These are phyloP conservation scores for Ampelomyces quisqualis DNA, from an alignment of 2,329 filamentous ascomycete genomes.

Conservation along the genomic window DNA sequence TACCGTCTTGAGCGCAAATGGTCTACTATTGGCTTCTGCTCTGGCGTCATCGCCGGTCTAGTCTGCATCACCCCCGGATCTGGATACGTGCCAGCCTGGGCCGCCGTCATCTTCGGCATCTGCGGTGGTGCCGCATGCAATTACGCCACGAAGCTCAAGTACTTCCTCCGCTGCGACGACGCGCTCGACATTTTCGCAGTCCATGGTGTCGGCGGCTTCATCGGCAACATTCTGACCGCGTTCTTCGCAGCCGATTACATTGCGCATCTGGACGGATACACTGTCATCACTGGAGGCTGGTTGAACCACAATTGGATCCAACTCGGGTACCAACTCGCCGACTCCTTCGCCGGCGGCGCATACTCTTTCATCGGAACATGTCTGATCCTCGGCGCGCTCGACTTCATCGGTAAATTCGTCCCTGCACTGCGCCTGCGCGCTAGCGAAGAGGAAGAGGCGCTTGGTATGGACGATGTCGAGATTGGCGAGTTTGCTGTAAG, in stretches of 20 bases:
- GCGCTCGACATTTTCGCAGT: constrained; percentile 74
- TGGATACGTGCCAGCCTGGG: constrained; percentile 82
- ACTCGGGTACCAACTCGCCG: constrained; percentile 79
- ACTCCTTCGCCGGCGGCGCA: constrained; percentile 70
- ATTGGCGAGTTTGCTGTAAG: constrained; percentile 85
- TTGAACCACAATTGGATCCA: constrained; percentile 82
- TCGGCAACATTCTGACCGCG: constrained; percentile 61
- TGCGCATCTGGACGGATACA: constrained; percentile 72
- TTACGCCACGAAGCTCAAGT: constrained; percentile 90
- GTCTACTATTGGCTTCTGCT: constrained; percentile 92
- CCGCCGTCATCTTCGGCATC: constrained; percentile 76
- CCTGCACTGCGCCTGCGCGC: constrained; percentile 74
- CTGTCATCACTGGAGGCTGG: constrained; percentile 73
- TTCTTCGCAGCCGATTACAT: constrained; percentile 87
- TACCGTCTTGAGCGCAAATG: constrained; percentile 88
- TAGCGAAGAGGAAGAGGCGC: constrained; percentile 73
- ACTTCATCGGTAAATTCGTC: constrained; percentile 74
- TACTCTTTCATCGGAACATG: constrained; percentile 80
- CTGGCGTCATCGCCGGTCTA: constrained; percentile 81
- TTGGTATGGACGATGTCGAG: constrained; percentile 85
- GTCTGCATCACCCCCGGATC: constrained; percentile 88
- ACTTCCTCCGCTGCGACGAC: constrained; percentile 76
- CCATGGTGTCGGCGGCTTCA: constrained; percentile 60
- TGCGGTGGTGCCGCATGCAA: constrained; percentile 78
- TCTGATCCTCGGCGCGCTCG: constrained; percentile 62